Base-by-base conservation (phyloP, 1,284 basidiomycete genomes). In the Moniliophthora roreri region DNA sequence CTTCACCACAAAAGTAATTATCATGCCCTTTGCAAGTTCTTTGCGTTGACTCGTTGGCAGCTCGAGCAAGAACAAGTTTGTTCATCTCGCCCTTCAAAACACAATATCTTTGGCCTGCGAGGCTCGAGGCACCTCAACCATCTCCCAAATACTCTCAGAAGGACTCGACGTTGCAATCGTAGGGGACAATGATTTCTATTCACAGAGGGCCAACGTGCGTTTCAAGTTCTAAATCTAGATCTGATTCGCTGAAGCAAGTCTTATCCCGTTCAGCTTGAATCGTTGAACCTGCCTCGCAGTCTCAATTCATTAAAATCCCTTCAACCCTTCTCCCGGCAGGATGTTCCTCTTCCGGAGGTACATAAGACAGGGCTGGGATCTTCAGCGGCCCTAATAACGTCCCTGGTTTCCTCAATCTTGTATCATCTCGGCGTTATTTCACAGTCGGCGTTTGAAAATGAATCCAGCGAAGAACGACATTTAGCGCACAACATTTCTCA, bases 281-380 rank as follows among this genome's bases (percentile, higher is more conserved):
- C 78, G 5, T 66, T 82, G 21, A 74, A 76, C 26, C 78, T 91
- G 15, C 81, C 88, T 4, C 71, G 84, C 54, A 82, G 79, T 4
- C 66, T 84, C 46, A 66, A 73, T 1, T 91, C 88, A 0, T 78
- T 95, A 34, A 66, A 74, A 2, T 73, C 79, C 51, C 80, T 94
- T 15, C 75, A 83, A 3, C 87, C 90, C 0, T 97, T 99, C 71
- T 77, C 77, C 34, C 78, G 81, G 18, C 90, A 93, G 18, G 81
- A 85, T 48, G 84, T 87, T 28, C 71, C 71, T 0, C 78, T 99
- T 41, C 73, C 79, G 1, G 75, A 91, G 46, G 95, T 97, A 8
- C 95, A 98, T 80, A 99, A 99, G 75, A 99, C 97, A 0, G 97
- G 97, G 2, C 84, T 99, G 39, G 97, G 97, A 26, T 98, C 95